These are phyloP conservation scores for Trametes sp. DNA, from an alignment of 1,284 basidiomycete genomes.

Conservation along the genomic window DNA sequence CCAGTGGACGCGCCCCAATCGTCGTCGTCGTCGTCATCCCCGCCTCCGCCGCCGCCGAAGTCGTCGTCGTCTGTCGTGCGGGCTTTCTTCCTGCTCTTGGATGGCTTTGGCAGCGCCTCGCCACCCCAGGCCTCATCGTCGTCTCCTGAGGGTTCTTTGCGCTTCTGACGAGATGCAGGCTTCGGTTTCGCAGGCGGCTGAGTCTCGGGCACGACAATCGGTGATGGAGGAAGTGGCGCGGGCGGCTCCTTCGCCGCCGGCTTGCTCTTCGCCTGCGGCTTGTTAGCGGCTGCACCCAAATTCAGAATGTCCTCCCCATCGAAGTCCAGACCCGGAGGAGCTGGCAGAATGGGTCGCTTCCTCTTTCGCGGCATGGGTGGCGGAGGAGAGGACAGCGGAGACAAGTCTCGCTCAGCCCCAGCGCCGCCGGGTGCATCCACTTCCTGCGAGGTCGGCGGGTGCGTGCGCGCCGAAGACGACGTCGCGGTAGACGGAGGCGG, in stretches of 20 bases:
- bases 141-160: slow-evolving; percentile 25
- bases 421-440: not conserved
- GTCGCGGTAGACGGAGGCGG: slow-evolving; percentile 38
- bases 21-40: slow-evolving; percentile 37
- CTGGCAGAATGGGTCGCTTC: slow-evolving; percentile 33
- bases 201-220: slow-evolving; percentile 24
- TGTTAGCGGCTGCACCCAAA: not conserved
- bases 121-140: slow-evolving; percentile 29
- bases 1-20: slow-evolving; percentile 34
- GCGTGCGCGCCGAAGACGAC: slow-evolving; percentile 20
- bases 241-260: slow-evolving; percentile 12
- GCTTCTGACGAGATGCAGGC: slow-evolving; percentile 23
- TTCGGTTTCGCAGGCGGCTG: slow-evolving; percentile 21
- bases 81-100: slow-evolving; percentile 31
- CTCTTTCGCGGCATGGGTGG: slow-evolving; percentile 35
- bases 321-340: slow-evolving; percentile 5
- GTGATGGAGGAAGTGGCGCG: slow-evolving; percentile 27
- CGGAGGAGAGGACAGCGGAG: slow-evolving; percentile 40
- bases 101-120: slow-evolving; percentile 23
- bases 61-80: slow-evolving; percentile 37
- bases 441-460: slow-evolving; percentile 14
- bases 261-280: not conserved
- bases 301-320: slow-evolving; percentile 27
- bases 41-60: slow-evolving; percentile 24
- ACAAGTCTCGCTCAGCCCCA: slow-evolving; percentile 10